Evolutionary conservation across 768 basidiomycete genomes (phyloP), one percentile per base, ranked within the genome.

Genomic region (Tephrocybe rancida): DNA sequence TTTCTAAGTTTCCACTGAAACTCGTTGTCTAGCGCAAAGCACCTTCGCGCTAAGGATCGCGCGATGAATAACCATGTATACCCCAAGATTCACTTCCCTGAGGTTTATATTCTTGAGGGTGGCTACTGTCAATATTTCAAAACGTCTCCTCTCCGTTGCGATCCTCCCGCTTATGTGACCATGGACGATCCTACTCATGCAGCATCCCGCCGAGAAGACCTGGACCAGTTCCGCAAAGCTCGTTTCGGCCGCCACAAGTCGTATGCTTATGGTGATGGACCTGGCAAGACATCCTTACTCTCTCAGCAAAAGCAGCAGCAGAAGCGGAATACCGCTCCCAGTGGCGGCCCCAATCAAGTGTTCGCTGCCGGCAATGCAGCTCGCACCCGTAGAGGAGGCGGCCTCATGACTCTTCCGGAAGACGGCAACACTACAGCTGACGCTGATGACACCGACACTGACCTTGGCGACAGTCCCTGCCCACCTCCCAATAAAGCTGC

Each of bases 71-170:
- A 90, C 57, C 88, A 90, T 54, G 70, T 84, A 18, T 99, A 99
- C 68, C 97, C 97, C 3, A 89, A 83, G 66, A 87, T 98, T 37
- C 90, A 92, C 70, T 99, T 92, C 66, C 97, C 97, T 0, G 97
- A 99, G 72, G 84, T 98, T 16, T 99, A 98, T 73, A 84, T 99
- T 61, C 83, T 99, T 7, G 92, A 97, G 72, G 97, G 97, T 32
- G 97, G 97, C 11, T 99, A 98, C 70, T 92, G 86, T 61, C 82
- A 85, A 38, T 98, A 94, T 74, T 97, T 80, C 74, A 84, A 86
- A 61, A 71, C 76, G 21, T 87, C 82, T 47, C 73, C 83, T 2
- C 66, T 71, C 26, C 87, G 87, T 41, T 98, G 96, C 73, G 76
- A 88, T 43, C 95, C 93, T 0, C 75, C 73, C 16, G 87, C 81